Base-by-base conservation (phyloP, 768 basidiomycete species). In the Rhizopogon sp. region DNA sequence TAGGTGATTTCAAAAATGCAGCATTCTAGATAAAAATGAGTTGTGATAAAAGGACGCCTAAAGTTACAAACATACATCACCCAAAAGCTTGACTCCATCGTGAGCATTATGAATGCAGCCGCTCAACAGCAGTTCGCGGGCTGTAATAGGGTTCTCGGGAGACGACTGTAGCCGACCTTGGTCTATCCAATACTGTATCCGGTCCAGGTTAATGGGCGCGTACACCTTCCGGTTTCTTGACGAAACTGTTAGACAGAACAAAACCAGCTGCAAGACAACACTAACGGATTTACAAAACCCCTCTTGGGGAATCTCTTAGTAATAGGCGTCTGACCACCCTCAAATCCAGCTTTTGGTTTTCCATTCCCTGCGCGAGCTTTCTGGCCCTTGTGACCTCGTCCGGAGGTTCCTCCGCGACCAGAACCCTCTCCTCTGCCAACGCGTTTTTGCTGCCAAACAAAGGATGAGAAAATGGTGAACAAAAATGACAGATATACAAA, bases 321-420 rank as follows among this genome's bases (percentile, higher is more conserved):
- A 52, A 98, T 84, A 13, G 96, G 91, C 5, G 96, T 98, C 70
- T 98, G 96, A 58, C 97, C 97, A 66, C 97, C 97, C 71, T 98
- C 97, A 59, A 98, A 99, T 6, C 91, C 87, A 28, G 83, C 78
- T 61, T 79, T 82, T 31, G 82, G 85, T 62, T 92, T 88, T 5
- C 93, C 90, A 56, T 87, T 84, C 2, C 95, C 95, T 5, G 92
- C 84, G 58, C 96, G 84, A 39, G 97, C 87, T 56, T 94, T 95
- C 72, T 96, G 93, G 62, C 97, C 97, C 63, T 99, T 99, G 70
- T 90, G 82, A 72, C 97, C 97, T 53, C 93, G 81, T 60, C 93
- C 93, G 9, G 95, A 88, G 1, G 96, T 98, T 58, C 93, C 87
- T 59, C 97, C 97, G 56, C 88, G 82, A 28, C 89, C 88, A 2